Base-by-base conservation (phyloP, 2,329 filamentous ascomycete species). In the Penicillium psychrosexuale region DNA sequence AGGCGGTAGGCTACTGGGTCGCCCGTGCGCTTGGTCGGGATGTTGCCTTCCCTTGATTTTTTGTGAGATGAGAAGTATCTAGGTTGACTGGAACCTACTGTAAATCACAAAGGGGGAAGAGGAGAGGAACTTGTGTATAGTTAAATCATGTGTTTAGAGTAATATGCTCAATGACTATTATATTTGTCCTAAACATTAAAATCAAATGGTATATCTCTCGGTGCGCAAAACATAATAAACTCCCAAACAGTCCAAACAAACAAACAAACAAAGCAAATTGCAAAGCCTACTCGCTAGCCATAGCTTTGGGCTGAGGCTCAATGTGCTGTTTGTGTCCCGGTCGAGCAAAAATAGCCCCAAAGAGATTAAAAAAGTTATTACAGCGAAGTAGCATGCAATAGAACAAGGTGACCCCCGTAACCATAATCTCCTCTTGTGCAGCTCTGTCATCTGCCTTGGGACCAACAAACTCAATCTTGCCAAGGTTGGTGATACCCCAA, bases 391-490 rank as follows among this genome's bases (percentile, higher is more conserved):
- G 30, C 65, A 71, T 68, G 19, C 61, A 62, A 37, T 62, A 68
- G 22, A 56, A 63, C 40, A 72, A 47, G 22, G 66, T 68, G n/a
- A 69, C 24, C 0, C 65, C 64, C 1, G 64, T 66, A 7, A 70
- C 65, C 15, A 71, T 57, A 34, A 71, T 59, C 49, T 71, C 68
- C 39, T 70, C 68, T 13, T 67, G 55, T 5, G 61, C 53, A n/a
- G 51, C 61, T 39, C 55, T 22, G 12, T 47, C 51, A 9, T 60
- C 9, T 3, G 57, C 54, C 17, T 50, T 57, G 17, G 58, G 44
- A 2, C 63, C 65, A 55, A 68, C 57, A 37, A 69, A 68, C 39
- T 69, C 62, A 15, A 71, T 64, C 12, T 61, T 56, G 5, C 62
- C 69, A 8, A 68, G 19, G 31, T 67, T 67, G 43, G 61, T 66